Conservation (phyloP, 768 basidiomycete genomes). For the Leccinum fibrillosum region DNA sequence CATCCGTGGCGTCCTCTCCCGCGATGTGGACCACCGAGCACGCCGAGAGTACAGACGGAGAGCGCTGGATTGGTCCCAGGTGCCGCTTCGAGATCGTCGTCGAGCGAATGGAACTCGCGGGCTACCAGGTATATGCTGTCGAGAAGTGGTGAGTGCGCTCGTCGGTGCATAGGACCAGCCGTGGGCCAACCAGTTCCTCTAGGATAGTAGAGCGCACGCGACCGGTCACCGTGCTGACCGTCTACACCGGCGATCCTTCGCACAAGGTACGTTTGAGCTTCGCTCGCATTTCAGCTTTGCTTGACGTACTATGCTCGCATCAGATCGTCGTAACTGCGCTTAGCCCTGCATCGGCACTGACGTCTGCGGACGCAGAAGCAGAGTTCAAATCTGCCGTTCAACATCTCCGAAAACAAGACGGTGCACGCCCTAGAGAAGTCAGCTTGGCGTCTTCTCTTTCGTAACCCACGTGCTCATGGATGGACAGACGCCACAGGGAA, state of each 20-base stretch:
- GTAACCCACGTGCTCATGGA: constrained; percentile 5
- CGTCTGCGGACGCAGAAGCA: constrained; percentile 40
- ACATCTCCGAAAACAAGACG: constrained; percentile 57
- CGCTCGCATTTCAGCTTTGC: not conserved
- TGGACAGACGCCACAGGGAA: constrained; percentile 57
- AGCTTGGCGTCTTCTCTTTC: not conserved
- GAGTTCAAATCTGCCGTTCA: constrained; percentile 64
- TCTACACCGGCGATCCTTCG: constrained; percentile 71
- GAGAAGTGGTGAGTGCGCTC: constrained; percentile 65
- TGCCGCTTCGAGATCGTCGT: constrained; percentile 49
- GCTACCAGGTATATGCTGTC: constrained; percentile 83
- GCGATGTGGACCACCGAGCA: constrained; percentile 10
- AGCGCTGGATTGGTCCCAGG: constrained; percentile 44
- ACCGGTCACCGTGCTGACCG: constrained; percentile 58
- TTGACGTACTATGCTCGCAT: constrained; percentile 15
- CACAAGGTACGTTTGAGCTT: constrained; percentile 49
- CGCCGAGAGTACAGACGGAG: constrained; percentile 19
- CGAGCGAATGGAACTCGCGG: constrained; percentile 43
- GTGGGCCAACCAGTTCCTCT: not conserved
- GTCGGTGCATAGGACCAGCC: not conserved
- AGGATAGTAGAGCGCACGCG: constrained; percentile 70
- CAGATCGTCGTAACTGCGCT: constrained; percentile 63
- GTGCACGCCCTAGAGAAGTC: constrained; percentile 72
- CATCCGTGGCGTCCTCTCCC: constrained; percentile 11
- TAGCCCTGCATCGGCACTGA: constrained; percentile 41